These are phyloP conservation scores for Diaporthe caulivora DNA, from an alignment of 2,329 filamentous ascomycete genomes.

Conservation along the genomic window DNA sequence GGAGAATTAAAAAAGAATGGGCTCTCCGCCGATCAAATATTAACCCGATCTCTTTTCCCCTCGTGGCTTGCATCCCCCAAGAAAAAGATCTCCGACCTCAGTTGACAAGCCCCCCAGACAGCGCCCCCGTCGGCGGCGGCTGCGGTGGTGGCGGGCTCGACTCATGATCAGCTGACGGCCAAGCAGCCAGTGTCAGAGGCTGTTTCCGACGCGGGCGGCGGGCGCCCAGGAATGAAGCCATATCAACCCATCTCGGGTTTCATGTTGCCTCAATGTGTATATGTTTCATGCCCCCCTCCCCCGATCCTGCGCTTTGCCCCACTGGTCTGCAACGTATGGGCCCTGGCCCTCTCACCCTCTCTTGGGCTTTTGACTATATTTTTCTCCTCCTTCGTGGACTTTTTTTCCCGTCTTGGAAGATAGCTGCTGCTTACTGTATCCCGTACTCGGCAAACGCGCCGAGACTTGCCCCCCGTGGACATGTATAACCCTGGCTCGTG, in stretches of 20 bases:
- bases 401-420: neutral
- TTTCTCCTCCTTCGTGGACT: no score
- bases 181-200: conserved; percentile 30
- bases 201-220: conserved; percentile 27
- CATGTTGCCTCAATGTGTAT: conserved; percentile 1
- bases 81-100: neutral
- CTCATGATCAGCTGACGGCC: conserved; percentile 32
- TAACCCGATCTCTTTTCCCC: neutral
- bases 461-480: neutral
- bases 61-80: neutral
- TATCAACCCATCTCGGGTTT: conserved; percentile 33
- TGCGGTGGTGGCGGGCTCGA: conserved; percentile 5
- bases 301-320: conserved; percentile 14
- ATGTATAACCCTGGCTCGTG: neutral
- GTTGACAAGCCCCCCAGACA: neutral
- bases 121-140: conserved; percentile 24
- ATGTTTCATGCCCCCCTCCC: conserved; percentile 34
- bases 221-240: conserved; percentile 26
- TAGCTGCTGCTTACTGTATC: neutral
- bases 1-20: conserved; percentile 3
- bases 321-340: neutral
- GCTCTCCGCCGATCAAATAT: conserved; percentile 5
- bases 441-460: neutral
- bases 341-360: no score
- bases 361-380: neutral